These are phyloP conservation scores for Claviceps spartinae DNA, from an alignment of 2,329 filamentous ascomycete genomes.

Conservation along the genomic window DNA sequence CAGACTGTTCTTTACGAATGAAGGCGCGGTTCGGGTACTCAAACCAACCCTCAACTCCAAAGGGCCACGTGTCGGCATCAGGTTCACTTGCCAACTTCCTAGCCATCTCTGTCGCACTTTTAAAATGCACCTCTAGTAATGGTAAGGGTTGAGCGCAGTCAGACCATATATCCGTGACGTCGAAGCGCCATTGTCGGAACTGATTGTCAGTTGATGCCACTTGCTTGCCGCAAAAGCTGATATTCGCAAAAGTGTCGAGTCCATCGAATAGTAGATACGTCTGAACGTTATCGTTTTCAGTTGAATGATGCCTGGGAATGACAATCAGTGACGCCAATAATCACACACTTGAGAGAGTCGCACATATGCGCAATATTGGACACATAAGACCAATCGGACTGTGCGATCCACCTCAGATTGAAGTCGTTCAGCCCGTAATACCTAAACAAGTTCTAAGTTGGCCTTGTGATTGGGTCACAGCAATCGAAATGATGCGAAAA, in stretches of 20 bases:
- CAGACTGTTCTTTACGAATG: slow-evolving; percentile 46
- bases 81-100: slow-evolving; percentile 2
- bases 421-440: slow-evolving; percentile 46
- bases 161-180: slow-evolving; percentile 33
- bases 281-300: slow-evolving; percentile 20
- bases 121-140: slow-evolving; percentile 11
- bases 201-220: slow-evolving; percentile 47
- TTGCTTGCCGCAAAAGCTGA: slow-evolving; percentile 38
- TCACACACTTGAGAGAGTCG: not conserved
- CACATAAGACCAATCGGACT: slow-evolving; percentile 46
- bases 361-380: slow-evolving; percentile 30
- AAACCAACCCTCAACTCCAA: slow-evolving; percentile 7
- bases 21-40: slow-evolving; percentile 11
- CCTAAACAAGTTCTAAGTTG: slow-evolving; percentile 10
- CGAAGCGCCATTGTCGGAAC: slow-evolving; percentile 48
- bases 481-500: slow-evolving; percentile 1
- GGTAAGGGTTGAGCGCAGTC: slow-evolving; percentile 3
- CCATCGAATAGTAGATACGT: slow-evolving; percentile 46
- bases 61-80: slow-evolving; percentile 5
- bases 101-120: slow-evolving; percentile 10
- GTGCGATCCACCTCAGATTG: slow-evolving; percentile 41
- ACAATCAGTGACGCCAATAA: not conserved
- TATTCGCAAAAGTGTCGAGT: slow-evolving; percentile 45
- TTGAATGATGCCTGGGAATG: slow-evolving; percentile 9
- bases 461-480: not conserved